Percentiles rank a stretch among this genome's conserved stretches.
Conservation (phyloP, 83 land plant species). For the Picea mariana region DNA sequence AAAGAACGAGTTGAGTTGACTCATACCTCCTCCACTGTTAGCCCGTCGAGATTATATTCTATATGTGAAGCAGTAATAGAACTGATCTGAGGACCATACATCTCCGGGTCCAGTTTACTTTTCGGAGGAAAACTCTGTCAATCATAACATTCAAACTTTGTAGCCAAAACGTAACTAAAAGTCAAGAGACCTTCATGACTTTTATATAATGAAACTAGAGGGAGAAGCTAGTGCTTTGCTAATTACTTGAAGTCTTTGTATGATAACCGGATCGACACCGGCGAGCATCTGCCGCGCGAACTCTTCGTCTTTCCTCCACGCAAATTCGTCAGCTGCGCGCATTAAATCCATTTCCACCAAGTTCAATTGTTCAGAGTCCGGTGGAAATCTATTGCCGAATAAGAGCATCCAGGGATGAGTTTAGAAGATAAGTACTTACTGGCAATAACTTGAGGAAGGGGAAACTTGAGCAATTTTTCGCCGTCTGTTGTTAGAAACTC, state of each 20-base stretch:
- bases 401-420: neutral
- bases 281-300: conserved; percentile 46
- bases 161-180: too few species aligned
- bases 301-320: conserved; percentile 50
- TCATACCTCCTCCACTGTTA: conserved; percentile 22
- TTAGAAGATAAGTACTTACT: conserved; percentile 10
- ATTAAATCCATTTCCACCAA: neutral
- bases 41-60: conserved; percentile 26
- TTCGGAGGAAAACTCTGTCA: conserved; percentile 78
- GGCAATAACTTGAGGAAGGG: conserved; percentile 38
- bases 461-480: conserved; percentile 27
- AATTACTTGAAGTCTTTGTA: conserved; percentile 30
- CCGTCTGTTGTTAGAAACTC: neutral
- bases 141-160: too few species aligned
- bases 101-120: conserved; percentile 59
- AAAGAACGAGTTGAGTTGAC: neutral
- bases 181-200: too few species aligned
- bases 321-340: conserved; percentile 25
- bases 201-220: too few species aligned
- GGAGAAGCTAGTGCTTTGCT: too few species aligned
- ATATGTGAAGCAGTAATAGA: conserved; percentile 27
- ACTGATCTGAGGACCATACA: conserved; percentile 62
- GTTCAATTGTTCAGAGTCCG: neutral
- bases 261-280: conserved; percentile 37
- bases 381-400: neutral